Evolutionary conservation across 306 rosid species (phyloP), one percentile per base, ranked within the genome.

Genomic region (Castanea mollissima): DNA sequence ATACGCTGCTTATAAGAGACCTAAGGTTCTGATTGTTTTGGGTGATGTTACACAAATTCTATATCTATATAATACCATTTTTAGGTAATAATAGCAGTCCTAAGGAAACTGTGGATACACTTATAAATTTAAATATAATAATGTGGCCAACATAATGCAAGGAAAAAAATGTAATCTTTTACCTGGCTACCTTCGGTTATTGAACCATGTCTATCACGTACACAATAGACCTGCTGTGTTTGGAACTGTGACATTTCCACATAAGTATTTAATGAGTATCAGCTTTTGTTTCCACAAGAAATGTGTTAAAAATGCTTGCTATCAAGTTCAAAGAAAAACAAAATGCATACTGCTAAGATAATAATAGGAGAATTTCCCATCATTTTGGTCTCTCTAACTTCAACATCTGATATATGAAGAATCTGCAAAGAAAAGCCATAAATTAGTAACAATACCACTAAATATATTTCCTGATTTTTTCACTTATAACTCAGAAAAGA

Each of bases 131-230:
- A 14, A 18, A 25, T 31, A 32, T 15, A 38, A 55, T 27, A 49
- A 31, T 9, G 38, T 27, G 60, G 9, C 20, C 71, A n/a, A 35
- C 71, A 18, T 44, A n/a, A 21, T 31, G 15, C 23, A 18, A 62
- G 16, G 10, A 65, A 52, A 29, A 78, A 69, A 76, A 68, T 74
- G 73, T 23, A 13, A 16, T 52, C 20, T 77, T 58, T 85, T 72
- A 95, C 99, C 98, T 91, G 87, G 83, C 99, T 91, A 52, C 99
- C 99, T 82, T 93, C 99, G 20, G 89, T 86, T 75, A 93, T 90
- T 65, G 86, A 68, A 38, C 99, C 99, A 69, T 85, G 52, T 79
- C 85, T 86, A 76, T 93, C 93, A 4, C 97, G 94, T 76, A 90
- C 91, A 54, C 99, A 95, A 73, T 92, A 77, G 74, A 90, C 89